Base-by-base conservation (phyloP, 345 rosid species). In the Aquilaria malaccensis region DNA sequence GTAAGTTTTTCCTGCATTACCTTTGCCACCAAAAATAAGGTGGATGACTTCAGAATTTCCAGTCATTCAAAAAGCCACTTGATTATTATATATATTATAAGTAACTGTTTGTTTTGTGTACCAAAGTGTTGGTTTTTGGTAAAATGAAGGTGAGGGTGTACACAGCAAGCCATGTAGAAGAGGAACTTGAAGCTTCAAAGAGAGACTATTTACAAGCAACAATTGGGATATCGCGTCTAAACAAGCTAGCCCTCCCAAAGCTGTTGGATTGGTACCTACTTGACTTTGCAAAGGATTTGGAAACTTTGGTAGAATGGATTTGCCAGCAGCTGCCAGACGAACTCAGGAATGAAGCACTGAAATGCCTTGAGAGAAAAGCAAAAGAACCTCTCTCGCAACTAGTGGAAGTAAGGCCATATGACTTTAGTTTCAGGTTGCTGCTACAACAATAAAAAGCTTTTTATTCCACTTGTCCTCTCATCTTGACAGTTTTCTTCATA, bases 201-300 rank as follows among this genome's bases (percentile, higher is more conserved):
- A 82, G 77, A 71, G 95, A 94, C 62, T 90, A 90, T 56, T 81
- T 90, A 63, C 91, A 80, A 65, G 97, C 99, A 60, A 76, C 93
- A 11, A 75, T 88, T 52, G 87, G 91, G 60, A 82, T 90, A 51
- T 90, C 95, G 64, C 80, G 72, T 57, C 77, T 82, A 13, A 84
- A 76, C 67, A 84, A 81, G 79, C 59, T 94, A 52, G 77, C 82
- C 66, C 79, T 94, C 37, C 99, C 96, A 3, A 90, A 85, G 83
- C 79, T 88, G 60, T 64, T 90, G 67, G 96, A 94, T 80, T 88
- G 93, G 96, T 88, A 85, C 67, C 73, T 83, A 43, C 86, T 83
- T n/a, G 99, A 90, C 76, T 85, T 90, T 63, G 93, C 91, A 0
- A 88, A 94, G 66, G 93, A 94, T 74, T 74, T 85, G 74, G 92